phyloP scores from a whole-genome alignment of 2,329 filamentous ascomycete species.

The Ilyonectria mors-panacis region DNA sequence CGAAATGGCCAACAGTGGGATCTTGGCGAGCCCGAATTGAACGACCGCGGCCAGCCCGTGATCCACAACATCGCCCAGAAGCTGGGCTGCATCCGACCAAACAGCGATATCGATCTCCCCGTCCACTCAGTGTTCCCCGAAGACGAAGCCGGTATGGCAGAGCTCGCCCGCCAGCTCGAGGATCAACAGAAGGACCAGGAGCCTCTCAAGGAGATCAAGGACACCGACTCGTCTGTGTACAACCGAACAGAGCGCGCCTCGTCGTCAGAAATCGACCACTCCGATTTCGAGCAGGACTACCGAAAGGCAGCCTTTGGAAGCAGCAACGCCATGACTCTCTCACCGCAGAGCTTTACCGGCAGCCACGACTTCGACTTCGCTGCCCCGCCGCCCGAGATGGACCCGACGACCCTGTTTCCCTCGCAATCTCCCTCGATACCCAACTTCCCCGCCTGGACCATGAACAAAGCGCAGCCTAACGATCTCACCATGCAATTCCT shows the following conservation, averaged over 20 bases:
- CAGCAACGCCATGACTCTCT: slow-evolving; percentile 63
- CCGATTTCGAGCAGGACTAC: slow-evolving; percentile 70
- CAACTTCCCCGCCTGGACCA: slow-evolving; percentile 52
- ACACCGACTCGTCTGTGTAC: slow-evolving; percentile 43
- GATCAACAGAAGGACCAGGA: slow-evolving; percentile 60
- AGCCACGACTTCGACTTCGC: slow-evolving; percentile 57
- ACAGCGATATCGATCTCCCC: slow-evolving; percentile 72
- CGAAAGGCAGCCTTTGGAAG: slow-evolving; percentile 63
- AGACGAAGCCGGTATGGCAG: slow-evolving; percentile 70
- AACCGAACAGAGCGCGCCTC: slow-evolving; percentile 64
- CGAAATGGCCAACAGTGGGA: slow-evolving; percentile 72
- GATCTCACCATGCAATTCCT: slow-evolving; percentile 59
- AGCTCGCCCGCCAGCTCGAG: slow-evolving; percentile 69
- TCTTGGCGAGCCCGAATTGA: slow-evolving; percentile 74
- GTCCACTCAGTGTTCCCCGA: slow-evolving; percentile 73
- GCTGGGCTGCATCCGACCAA: slow-evolving; percentile 75
- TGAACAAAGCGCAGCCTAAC: slow-evolving; percentile 47
- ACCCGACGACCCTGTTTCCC: slow-evolving; percentile 53
- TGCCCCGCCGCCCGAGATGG: slow-evolving; percentile 52
- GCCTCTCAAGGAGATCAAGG: slow-evolving; percentile 49
- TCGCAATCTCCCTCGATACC: slow-evolving; percentile 54
- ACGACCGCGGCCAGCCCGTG: slow-evolving; percentile 73
- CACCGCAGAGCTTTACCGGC: slow-evolving; percentile 66
- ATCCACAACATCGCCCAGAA: slow-evolving; percentile 77
- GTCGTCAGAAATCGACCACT: slow-evolving; percentile 69